Conservation (phyloP, 2,329 filamentous ascomycete species). For the Trichophaea hybrida region DNA sequence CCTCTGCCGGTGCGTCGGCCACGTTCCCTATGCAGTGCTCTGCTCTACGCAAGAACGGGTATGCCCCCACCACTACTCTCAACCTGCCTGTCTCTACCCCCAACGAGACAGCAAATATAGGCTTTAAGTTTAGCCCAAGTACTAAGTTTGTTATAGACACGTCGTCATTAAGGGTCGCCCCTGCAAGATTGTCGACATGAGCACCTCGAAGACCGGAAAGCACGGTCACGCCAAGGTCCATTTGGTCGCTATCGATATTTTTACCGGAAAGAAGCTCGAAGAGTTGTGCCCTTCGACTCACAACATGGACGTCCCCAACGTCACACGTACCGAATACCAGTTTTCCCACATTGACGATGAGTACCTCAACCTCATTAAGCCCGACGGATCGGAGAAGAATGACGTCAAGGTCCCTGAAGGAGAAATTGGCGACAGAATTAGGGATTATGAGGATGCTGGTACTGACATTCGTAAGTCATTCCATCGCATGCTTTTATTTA, state of each 20-base stretch:
- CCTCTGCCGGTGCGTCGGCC: constrained; percentile 86
- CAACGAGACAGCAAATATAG: not conserved
- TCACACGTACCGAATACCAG: constrained; percentile 79
- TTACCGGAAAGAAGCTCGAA: constrained; percentile 99
- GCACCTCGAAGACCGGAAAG: constrained; percentile 99
- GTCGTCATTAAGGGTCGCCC: constrained; percentile 97
- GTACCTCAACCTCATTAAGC: constrained; percentile 86
- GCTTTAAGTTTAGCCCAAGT: no score
- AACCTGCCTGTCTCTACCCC: not conserved
- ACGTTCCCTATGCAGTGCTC: constrained; percentile 99
- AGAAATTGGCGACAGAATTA: constrained; percentile 78
- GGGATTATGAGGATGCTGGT: constrained; percentile 40
- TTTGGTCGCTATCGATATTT: constrained; percentile 94
- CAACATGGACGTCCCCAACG: constrained; percentile 96
- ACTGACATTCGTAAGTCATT: constrained; percentile 77
- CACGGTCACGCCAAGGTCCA: constrained; percentile 99
- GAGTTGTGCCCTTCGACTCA: constrained; percentile 96
- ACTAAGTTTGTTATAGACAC: constrained; percentile 28
- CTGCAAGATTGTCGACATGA: constrained; percentile 99
- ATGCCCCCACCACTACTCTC: constrained; percentile 28
- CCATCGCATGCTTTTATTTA: not conserved
- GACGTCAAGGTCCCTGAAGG: constrained; percentile 88
- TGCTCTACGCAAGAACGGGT: constrained; percentile 97
- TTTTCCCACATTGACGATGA: constrained; percentile 89
- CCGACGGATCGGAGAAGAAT: constrained; percentile 76